Evolutionary conservation across 116 monocot species (phyloP).

Genomic region (Cymodocea nodosa): DNA sequence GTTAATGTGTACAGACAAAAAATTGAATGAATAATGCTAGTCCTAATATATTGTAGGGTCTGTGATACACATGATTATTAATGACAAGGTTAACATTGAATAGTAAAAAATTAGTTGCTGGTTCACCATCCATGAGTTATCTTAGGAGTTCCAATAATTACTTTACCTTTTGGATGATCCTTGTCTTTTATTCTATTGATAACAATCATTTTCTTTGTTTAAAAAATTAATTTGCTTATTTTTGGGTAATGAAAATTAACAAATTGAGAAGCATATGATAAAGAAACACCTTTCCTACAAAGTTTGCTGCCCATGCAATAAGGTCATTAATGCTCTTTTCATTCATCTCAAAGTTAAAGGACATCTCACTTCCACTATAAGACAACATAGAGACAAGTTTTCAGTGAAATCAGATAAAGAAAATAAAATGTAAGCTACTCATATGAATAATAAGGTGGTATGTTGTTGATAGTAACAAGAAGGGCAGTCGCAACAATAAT

Average conservation of each 20-base stretch:
- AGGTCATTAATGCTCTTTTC: constrained; percentile 30
- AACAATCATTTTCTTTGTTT: neutral
- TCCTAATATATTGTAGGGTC: no score
- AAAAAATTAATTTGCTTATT: neutral
- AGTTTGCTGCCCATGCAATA: constrained; percentile 32
- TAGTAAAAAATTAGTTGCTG: no score
- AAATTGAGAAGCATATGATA: neutral
- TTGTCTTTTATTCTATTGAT: neutral
- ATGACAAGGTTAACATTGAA: no score
- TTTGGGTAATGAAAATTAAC: neutral
- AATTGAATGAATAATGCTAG: no score
- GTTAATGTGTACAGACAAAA: no score
- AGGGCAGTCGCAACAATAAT: neutral
- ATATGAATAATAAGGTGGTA: neutral
- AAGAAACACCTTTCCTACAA: constrained; percentile 48
- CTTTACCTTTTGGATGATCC: no score
- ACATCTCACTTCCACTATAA: constrained; percentile 66
- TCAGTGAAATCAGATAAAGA: neutral
- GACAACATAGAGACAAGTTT: constrained; percentile 1
- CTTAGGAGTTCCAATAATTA: no score
- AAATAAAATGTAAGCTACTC: neutral
- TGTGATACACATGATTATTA: no score
- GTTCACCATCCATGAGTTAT: no score
- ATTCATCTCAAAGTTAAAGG: constrained; percentile 22
- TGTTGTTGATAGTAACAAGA: neutral